These are phyloP conservation scores for Canna indica DNA, from an alignment of 176 grass and related monocot genomes.

Conservation along the genomic window DNA sequence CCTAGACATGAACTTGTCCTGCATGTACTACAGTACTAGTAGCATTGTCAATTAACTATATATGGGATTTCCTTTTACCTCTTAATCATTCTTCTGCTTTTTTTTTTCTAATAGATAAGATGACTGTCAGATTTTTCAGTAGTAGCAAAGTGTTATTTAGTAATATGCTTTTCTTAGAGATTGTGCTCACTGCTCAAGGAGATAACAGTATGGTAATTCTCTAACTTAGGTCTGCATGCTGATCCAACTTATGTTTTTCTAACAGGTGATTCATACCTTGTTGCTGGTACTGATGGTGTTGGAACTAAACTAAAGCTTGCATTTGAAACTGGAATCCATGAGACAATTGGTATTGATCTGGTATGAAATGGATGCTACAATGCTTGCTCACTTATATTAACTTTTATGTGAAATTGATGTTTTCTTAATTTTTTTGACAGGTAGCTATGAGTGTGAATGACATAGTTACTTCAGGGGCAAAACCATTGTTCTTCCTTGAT, in stretches of 20 bases:
- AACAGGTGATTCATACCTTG: constrained; percentile 70
- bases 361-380: constrained; percentile 15
- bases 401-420: background rate
- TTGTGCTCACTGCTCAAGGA: background rate
- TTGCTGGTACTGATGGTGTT: constrained; percentile 78
- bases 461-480: constrained; percentile 84
- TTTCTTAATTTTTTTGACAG: constrained; percentile 24
- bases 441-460: constrained; percentile 99
- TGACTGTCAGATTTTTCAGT: background rate
- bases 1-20: no score
- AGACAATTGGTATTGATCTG: constrained; percentile 92
- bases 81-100: no score
- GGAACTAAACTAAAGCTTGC: constrained; percentile 96
- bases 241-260: background rate
- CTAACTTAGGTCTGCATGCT: background rate
- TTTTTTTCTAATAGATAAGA: no score
- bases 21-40: no score
- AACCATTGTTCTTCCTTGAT: constrained; percentile 93
- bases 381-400: background rate
- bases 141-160: background rate
- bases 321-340: constrained; percentile 91
- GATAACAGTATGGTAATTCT: background rate
- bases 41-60: no score
- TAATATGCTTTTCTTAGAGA: background rate
- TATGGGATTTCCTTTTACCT: no score